Evolutionary conservation across 2,329 filamentous ascomycete species (phyloP).

Genomic region (Fusarium poae): DNA sequence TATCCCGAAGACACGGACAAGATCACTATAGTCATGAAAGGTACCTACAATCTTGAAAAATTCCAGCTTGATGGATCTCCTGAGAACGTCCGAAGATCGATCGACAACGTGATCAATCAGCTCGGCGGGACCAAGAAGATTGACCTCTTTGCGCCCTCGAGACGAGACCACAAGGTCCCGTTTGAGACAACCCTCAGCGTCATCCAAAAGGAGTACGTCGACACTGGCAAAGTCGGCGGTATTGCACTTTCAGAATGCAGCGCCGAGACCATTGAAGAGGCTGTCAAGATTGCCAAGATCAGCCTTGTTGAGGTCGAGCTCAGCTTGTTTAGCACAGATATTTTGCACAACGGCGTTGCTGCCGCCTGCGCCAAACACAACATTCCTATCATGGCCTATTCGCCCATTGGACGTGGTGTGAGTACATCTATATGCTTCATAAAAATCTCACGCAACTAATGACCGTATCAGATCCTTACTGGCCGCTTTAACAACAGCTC

Average conservation of each 20-base stretch:
- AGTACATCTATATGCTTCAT: slow-evolving; percentile 33
- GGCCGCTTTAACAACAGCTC: slow-evolving; percentile 46
- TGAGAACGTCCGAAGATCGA: slow-evolving; percentile 66
- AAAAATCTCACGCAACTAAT: slow-evolving; percentile 22
- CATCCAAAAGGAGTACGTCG: slow-evolving; percentile 62
- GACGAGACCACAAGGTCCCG: slow-evolving; percentile 65
- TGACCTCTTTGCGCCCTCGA: slow-evolving; percentile 71
- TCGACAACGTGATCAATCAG: slow-evolving; percentile 67
- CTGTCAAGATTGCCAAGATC: slow-evolving; percentile 60
- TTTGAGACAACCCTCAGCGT: slow-evolving; percentile 59
- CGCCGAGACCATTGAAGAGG: slow-evolving; percentile 63
- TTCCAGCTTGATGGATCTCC: slow-evolving; percentile 64
- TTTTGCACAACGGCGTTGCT: slow-evolving; percentile 64
- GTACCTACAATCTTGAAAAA: slow-evolving; percentile 57
- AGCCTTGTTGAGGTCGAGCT: slow-evolving; percentile 67
- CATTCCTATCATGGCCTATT: slow-evolving; percentile 80
- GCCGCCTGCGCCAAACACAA: slow-evolving; percentile 70
- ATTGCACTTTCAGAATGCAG: slow-evolving; percentile 66
- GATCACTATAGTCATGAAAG: slow-evolving; percentile 73
- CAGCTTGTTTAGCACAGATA: slow-evolving; percentile 63
- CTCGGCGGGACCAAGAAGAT: slow-evolving; percentile 69
- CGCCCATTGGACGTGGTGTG: slow-evolving; percentile 73
- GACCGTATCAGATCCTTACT: slow-evolving; percentile 47
- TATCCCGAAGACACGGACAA: slow-evolving; percentile 74
- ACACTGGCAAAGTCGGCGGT: slow-evolving; percentile 64